Evolutionary conservation across 129 eudicot species (phyloP), one percentile per base, ranked within the genome.

Genomic region (Rutidosis leptorrhynchoides): DNA sequence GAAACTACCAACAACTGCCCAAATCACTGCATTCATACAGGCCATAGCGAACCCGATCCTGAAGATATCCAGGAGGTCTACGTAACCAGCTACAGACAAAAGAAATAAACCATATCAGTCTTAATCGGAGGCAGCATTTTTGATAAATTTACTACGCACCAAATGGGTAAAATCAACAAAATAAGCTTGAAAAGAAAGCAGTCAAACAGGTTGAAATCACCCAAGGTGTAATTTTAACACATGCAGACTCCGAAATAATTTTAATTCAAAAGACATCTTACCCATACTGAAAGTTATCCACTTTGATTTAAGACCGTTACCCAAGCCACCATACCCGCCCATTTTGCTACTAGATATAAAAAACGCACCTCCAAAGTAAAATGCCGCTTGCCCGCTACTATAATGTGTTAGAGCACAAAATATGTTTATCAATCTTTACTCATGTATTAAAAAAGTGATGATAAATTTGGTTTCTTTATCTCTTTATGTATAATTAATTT

Each of bases 321-420:
- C 69, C 57, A 51, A 24, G 58, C 70, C 19, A 6, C 58, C 32
- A 5, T 14, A 15, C 37, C 12, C 2, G 40, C 40, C 21, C 14
- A 51, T 51, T 46, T 52, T 29, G 30, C 49, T 14, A 7, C 30
- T 33, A 23, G n/a, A 48, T n/a, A 12, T 12, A 78, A 52, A 7
- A 52, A 52, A 45, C 71, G 51, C 65, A 92, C 98, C 96, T 79
- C 98, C 98, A 71, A 77, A 92, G 71, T 88, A 92, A 14, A 92
- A 90, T 10, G 95, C 98, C 62, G 98, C 90, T 68, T 88, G 96
- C 11, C 96, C 98, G 62, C 98, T 92, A 68, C 98, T 88, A 51
- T 92, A 92, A 83, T 92, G 98, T 6, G 96, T 80, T 32, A 92
- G 28, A 6, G 96, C 89, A 12, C 96, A 95, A 63, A 92, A 92